Base-by-base conservation (phyloP, 768 basidiomycete genomes). In the Pulveroboletus sp. region DNA sequence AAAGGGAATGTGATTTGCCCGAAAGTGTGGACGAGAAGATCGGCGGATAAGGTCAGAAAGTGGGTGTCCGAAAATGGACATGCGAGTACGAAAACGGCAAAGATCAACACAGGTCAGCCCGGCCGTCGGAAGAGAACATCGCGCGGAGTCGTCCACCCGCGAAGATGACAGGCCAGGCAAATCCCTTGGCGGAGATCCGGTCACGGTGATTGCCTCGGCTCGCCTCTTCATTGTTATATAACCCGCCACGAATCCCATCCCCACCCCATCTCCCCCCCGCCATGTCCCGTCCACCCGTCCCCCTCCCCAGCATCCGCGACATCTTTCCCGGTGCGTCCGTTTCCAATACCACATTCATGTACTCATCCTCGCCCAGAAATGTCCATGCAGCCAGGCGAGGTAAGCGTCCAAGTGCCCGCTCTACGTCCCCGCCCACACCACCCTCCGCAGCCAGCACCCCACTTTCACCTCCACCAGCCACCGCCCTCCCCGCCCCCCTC, bases 241-340 rank as follows among this genome's bases (percentile, higher is more conserved):
- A 21, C 27, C 45, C 41, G 38, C 41, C 49, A 38, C 43, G 39
- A n/a, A n/a, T 27, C 9, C 9, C 25, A 5, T 25, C 29, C 41
- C 14, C 21, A 20, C 25, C 11, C 36, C 36, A 19, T 23, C 43
- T 23, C 12, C 5, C 43, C 2, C 32, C 19, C 2, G 19, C 23
- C 29, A 67, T 66, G 65, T 50, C 66, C 25, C 64, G 62, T 21
- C 56, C 54, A 1, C 53, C 52, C 8, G 61, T 67, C 1, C 63
- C 72, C 2, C 65, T 81, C 23, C 79, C 79, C 21, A 75, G 76
- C 55, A 79, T 79, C 29, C 70, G 74, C 19, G 77, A 80, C 51
- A 76, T 80, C 71, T 81, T 80, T 51, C 79, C 79, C 39, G 77
- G 79, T 76, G 53, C 36, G 67, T 47, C 12, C 19, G 9, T 23